Conservation (phyloP, 371 early-diverging fungal genomes). For the Dichotomocladium elegans region DNA sequence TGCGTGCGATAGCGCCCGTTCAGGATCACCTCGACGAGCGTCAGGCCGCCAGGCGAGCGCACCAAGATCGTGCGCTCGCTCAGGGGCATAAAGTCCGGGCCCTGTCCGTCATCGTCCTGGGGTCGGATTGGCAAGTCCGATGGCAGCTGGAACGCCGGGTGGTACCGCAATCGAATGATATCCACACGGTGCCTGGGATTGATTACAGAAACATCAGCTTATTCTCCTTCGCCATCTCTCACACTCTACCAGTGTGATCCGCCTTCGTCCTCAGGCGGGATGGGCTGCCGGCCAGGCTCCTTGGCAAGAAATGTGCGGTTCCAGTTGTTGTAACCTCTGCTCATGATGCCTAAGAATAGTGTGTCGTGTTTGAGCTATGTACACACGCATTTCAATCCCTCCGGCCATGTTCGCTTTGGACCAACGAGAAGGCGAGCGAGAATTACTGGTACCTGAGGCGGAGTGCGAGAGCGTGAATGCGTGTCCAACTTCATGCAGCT, state of each 20-base stretch:
- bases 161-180: conserved; percentile 58
- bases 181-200: conserved; percentile 47
- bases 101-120: background rate
- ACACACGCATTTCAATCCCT: background rate
- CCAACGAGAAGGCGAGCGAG: too few species aligned
- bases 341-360: conserved; percentile 51
- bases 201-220: background rate
- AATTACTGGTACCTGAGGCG: too few species aligned
- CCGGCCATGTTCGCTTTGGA: conserved; percentile 33
- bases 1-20: conserved; percentile 49
- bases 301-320: conserved; percentile 63
- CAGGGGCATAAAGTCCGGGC: conserved; percentile 24
- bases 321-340: conserved; percentile 62
- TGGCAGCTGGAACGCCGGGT: conserved; percentile 56
- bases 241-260: conserved; percentile 57
- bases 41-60: conserved; percentile 43
- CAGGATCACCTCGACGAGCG: conserved; percentile 54
- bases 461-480: conserved; percentile 57
- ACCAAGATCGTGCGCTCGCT: conserved; percentile 37
- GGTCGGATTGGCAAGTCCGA: conserved; percentile 34
- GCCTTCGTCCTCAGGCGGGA: conserved; percentile 47
- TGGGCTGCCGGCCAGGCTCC: conserved; percentile 47
- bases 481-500: conserved; percentile 70
- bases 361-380: background rate
- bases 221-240: background rate